phyloP scores from a whole-genome alignment of 176 grass and related monocot genomes.

The Juncus effusus region DNA sequence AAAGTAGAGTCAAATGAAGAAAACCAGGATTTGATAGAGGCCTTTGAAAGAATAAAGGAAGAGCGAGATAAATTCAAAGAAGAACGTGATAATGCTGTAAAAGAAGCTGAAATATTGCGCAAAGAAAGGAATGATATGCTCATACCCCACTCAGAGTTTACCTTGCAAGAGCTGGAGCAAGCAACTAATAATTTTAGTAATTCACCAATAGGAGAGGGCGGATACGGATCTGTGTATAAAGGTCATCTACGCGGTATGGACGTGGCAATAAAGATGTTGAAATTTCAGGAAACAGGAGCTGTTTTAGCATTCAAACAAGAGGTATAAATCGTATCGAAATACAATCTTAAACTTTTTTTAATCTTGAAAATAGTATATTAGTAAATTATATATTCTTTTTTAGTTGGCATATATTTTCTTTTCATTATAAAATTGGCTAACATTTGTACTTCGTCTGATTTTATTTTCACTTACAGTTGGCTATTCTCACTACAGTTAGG shows the following conservation, averaged over 20 bases:
- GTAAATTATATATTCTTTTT: no score
- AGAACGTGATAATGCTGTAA: slow-evolving; percentile 34
- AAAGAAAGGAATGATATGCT: background rate
- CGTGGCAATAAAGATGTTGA: slow-evolving; percentile 74
- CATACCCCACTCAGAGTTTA: slow-evolving; percentile 47
- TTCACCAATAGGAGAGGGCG: slow-evolving; percentile 53
- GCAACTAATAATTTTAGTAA: slow-evolving; percentile 69
- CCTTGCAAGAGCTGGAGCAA: slow-evolving; percentile 54
- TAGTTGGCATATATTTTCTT: no score
- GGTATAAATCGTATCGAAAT: slow-evolving; percentile 24
- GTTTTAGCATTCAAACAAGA: slow-evolving; percentile 51
- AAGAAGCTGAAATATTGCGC: background rate
- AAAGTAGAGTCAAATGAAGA: background rate
- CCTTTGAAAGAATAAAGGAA: slow-evolving; percentile 22
- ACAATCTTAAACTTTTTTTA: no score
- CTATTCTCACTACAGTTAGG: no score
- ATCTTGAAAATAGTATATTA: no score
- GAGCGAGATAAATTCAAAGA: slow-evolving; percentile 29
- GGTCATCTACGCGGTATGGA: slow-evolving; percentile 47
- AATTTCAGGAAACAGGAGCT: slow-evolving; percentile 45
- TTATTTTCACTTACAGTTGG: no score
- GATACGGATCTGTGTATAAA: slow-evolving; percentile 61
- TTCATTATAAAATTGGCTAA: no score
- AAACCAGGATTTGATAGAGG: background rate
- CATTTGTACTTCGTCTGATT: no score